Evolutionary conservation across 2,329 filamentous ascomycete genomes (phyloP).

Genomic region (Hymenoscyphus occultus): DNA sequence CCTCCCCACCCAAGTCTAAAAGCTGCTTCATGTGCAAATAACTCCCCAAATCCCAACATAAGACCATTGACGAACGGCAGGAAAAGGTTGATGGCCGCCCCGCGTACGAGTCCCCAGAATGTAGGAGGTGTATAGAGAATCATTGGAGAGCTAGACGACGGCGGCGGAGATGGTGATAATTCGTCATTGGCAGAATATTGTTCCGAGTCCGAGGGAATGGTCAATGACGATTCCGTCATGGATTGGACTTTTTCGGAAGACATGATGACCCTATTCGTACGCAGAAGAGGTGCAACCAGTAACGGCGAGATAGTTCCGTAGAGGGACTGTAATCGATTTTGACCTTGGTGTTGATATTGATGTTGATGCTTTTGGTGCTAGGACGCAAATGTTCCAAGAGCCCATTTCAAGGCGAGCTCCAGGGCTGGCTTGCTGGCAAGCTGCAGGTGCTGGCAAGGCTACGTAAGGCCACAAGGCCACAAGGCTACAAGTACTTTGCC

Average conservation of each 20-base stretch:
- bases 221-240: conserved; percentile 70
- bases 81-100: conserved; percentile 92
- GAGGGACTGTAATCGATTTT: background rate
- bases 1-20: conserved; percentile 90
- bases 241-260: conserved; percentile 51
- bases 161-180: conserved; percentile 57
- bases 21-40: conserved; percentile 94
- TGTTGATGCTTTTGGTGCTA: conserved; percentile 18
- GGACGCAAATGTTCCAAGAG: background rate
- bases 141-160: conserved; percentile 60
- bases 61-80: conserved; percentile 95
- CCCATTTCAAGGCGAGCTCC: background rate
- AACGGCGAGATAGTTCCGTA: background rate
- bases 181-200: conserved; percentile 70
- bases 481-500: too few relatives aligned
- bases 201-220: conserved; percentile 79
- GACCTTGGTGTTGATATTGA: background rate
- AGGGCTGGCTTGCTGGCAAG: background rate
- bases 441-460: background rate
- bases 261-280: conserved; percentile 41
- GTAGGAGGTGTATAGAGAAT: conserved; percentile 89
- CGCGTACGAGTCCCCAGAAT: conserved; percentile 78
- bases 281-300: background rate
- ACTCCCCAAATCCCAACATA: conserved; percentile 96
- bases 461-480: too few relatives aligned